A percentile compares a stretch with the other conserved stretches of the same genome.
phyloP scores from a whole-genome alignment of 2,329 filamentous ascomycete species.

The Beauveria sp. region DNA sequence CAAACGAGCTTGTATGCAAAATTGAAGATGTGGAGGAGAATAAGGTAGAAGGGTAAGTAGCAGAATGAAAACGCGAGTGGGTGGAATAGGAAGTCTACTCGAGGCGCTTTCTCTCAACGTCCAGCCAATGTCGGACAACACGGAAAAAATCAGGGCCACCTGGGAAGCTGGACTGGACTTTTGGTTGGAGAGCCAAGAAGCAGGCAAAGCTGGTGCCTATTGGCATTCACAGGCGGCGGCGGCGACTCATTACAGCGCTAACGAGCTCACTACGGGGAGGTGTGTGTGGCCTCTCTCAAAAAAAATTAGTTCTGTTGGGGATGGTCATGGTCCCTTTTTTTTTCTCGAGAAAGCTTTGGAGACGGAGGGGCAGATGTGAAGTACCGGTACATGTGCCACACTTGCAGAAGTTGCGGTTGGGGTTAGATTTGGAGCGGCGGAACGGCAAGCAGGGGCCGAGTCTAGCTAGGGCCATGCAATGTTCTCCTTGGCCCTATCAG shows the following conservation, averaged over 20 bases:
- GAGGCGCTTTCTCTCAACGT: conserved; percentile 8
- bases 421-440: not conserved
- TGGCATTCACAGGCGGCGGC: not conserved
- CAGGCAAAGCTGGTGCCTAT: not conserved
- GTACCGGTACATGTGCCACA: conserved; percentile 5
- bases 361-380: conserved; percentile 18
- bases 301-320: conserved; percentile 36
- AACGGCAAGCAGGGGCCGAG: not conserved
- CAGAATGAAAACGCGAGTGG: conserved; percentile 3
- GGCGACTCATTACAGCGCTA: not conserved
- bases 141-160: conserved; percentile 6
- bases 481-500: conserved; percentile 6
- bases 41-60: conserved; percentile 4
- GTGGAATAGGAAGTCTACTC: conserved; percentile 10
- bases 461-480: conserved; percentile 6
- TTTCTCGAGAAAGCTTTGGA: conserved; percentile 12
- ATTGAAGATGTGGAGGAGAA: conserved; percentile 10
- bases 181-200: not conserved
- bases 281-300: conserved; percentile 11
- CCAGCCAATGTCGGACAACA: conserved; percentile 7
- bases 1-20: conserved; percentile 11
- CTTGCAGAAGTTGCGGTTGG: not conserved
- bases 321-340: conserved; percentile 18
- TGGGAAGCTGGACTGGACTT: not conserved
- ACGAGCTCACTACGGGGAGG: not conserved